Conservation (phyloP, 2,329 filamentous ascomycete species). For the Nemania sp. region DNA sequence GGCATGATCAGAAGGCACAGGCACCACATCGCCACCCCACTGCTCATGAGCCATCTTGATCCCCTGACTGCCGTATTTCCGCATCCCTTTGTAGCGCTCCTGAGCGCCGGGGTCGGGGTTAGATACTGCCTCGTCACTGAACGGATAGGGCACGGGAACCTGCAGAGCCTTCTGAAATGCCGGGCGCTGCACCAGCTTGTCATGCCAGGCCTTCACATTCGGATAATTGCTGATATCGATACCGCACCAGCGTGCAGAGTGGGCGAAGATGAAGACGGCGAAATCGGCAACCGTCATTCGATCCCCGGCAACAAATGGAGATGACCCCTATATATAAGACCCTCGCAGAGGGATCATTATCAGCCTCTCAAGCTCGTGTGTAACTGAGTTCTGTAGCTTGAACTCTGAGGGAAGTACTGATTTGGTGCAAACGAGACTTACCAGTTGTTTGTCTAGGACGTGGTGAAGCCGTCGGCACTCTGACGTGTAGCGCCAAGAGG, state of each 20-base stretch:
- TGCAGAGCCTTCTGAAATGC: constrained; percentile 29
- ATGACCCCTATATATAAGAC: constrained; percentile 17
- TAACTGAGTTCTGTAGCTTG: neutral
- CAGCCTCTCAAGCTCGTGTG: neutral
- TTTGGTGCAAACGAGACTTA: constrained; percentile 24
- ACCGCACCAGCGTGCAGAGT: constrained; percentile 32
- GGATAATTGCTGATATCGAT: constrained; percentile 29
- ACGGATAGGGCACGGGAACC: constrained; percentile 27
- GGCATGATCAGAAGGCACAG: constrained; percentile 26
- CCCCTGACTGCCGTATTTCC: constrained; percentile 17
- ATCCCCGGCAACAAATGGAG: constrained; percentile 26
- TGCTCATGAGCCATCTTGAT: constrained; percentile 17
- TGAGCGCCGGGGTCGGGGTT: constrained; percentile 9
- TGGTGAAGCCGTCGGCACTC: constrained; percentile 27
- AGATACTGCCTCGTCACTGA: constrained; percentile 26
- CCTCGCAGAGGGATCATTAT: neutral
- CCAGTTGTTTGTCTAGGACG: constrained; percentile 30
- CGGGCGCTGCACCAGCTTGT: constrained; percentile 26
- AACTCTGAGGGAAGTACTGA: too few species aligned
- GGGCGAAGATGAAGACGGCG: constrained; percentile 29
- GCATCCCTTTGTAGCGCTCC: constrained; percentile 20
- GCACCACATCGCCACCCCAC: constrained; percentile 17
- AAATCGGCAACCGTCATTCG: constrained; percentile 32
- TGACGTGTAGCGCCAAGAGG: constrained; percentile 24
- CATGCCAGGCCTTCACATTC: constrained; percentile 29